phyloP scores from a whole-genome alignment of 768 basidiomycete genomes.

The Mycena sanguinolenta region DNA sequence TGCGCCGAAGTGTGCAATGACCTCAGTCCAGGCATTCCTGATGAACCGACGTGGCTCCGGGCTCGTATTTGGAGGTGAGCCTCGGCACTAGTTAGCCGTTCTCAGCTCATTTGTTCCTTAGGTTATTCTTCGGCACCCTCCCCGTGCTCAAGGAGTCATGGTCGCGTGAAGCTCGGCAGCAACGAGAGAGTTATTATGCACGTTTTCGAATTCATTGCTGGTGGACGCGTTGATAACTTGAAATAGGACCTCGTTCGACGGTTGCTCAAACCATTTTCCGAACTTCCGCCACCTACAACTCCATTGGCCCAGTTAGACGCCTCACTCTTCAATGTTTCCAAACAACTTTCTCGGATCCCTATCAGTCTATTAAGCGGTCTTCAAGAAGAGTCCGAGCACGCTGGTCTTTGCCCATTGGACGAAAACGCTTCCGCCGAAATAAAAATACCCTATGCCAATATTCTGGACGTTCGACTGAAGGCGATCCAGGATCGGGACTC shows the following conservation, averaged over 20 bases:
- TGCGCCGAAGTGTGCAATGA: background rate
- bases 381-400: conserved; percentile 64
- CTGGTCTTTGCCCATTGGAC: conserved; percentile 64
- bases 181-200: conserved; percentile 82
- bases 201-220: conserved; percentile 38
- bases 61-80: conserved; percentile 85
- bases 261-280: conserved; percentile 67
- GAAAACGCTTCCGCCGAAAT: conserved; percentile 59
- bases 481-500: conserved; percentile 52
- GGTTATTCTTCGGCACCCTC: conserved; percentile 74
- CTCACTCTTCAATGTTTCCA: conserved; percentile 61
- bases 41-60: conserved; percentile 81
- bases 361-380: conserved; percentile 62
- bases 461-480: conserved; percentile 67
- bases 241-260: conserved; percentile 77
- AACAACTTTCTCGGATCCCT: conserved; percentile 71
- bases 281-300: conserved; percentile 55
- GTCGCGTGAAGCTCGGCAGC: conserved; percentile 68
- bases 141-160: conserved; percentile 70
- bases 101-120: conserved; percentile 40
- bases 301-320: conserved; percentile 60
- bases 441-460: conserved; percentile 62
- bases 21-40: conserved; percentile 70
- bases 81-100: background rate
- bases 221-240: conserved; percentile 15